These are phyloP conservation scores for Diplotaxis tenuifolia DNA, from an alignment of 345 rosid genomes.

Conservation along the genomic window DNA sequence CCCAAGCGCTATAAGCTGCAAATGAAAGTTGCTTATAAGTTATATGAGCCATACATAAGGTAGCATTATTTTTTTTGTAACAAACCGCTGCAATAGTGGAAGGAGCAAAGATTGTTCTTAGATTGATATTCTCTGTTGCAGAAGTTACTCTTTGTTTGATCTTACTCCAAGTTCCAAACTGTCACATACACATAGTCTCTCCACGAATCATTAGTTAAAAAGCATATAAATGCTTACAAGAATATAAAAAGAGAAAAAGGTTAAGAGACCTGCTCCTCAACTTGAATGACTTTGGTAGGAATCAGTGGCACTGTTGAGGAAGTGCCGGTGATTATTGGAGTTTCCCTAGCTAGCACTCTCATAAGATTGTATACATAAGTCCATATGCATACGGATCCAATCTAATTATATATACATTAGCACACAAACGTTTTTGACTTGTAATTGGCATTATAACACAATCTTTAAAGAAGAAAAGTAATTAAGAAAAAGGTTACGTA, in stretches of 20 bases:
- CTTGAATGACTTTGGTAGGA: slow-evolving; percentile 19
- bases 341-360: slow-evolving; percentile 43
- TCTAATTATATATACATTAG: slow-evolving; percentile 34
- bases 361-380: slow-evolving; percentile 54
- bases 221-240: background rate
- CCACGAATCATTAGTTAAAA: slow-evolving; percentile 7
- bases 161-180: slow-evolving; percentile 38
- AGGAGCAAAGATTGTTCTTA: slow-evolving; percentile 54
- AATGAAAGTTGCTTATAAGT: background rate
- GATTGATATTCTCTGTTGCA: slow-evolving; percentile 37
- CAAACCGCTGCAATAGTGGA: slow-evolving; percentile 59
- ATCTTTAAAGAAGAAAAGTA: background rate
- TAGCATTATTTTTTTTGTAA: background rate
- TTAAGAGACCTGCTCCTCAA: slow-evolving; percentile 30
- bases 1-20: slow-evolving; percentile 55
- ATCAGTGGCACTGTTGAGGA: slow-evolving; percentile 39
- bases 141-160: slow-evolving; percentile 26
- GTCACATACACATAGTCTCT: background rate
- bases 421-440: background rate
- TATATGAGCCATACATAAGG: background rate
- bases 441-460: background rate
- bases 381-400: slow-evolving; percentile 68
- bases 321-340: background rate
- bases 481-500: background rate
- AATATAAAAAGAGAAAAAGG: background rate